Base-by-base conservation (phyloP, 306 rosid genomes). In the Prunus padus region DNA sequence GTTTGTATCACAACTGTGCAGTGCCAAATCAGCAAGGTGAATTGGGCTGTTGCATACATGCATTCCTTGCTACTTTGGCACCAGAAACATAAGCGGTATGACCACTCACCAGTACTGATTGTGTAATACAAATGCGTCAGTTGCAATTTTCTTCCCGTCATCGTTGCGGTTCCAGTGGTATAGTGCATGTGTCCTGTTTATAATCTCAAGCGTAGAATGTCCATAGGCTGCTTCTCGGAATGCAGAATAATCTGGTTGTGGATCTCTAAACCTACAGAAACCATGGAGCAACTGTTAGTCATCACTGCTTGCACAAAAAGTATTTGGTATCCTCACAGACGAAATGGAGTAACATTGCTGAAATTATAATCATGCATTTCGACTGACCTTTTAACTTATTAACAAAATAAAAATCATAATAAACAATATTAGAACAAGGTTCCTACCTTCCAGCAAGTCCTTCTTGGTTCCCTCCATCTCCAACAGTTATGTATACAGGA, bases 91-190 rank as follows among this genome's bases (percentile, higher is more conserved):
- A 28, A 78, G 72, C 45, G 78, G 76, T 65, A 45, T 11, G 47
- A 49, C 69, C 19, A 84, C 97, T 72, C 75, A 92, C 99, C 98
- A 96, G 85, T 90, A 87, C 77, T 96, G 99, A 80, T 90, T 92
- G 85, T 74, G 88, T 85, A 96, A 76, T 47, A 88, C 67, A 64
- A 96, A 90, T 15, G 93, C 80, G 22, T 92, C 96, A 1, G 86
- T 86, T 26, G 87, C 77, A 9, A 81, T 79, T 85, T 85, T 96
- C 89, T 90, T 96, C 84, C 99, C 98, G 0, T 89, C 97, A 23
- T 92, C 99, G 55, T 96, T 96, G 76, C 99, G 99, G 81, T 92
- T 96, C 99, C 99, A 96, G 69, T 92, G 98, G 84, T 96, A 96
- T 54, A 92, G 14, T 61, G 99, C 99, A 84, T 90, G 96, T 4